Evolutionary conservation across 2,329 filamentous ascomycete species (phyloP).

Genomic region (Fusarium austroafricanum): DNA sequence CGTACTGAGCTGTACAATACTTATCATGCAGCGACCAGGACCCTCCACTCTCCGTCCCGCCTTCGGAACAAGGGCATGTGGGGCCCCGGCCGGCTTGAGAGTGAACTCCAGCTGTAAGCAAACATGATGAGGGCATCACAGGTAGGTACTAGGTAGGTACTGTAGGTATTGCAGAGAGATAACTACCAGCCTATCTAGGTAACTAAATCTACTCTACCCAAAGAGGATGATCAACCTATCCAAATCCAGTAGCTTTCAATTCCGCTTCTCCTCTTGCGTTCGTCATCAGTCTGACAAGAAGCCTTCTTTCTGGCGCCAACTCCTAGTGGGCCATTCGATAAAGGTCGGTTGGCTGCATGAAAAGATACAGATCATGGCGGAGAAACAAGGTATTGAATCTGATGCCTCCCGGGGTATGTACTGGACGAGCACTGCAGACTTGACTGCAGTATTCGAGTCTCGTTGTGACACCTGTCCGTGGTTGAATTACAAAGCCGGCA

Average conservation of each 20-base stretch:
- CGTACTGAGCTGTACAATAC: constrained; percentile 21
- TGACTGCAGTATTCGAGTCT: constrained; percentile 4
- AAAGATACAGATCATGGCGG: constrained; percentile 1
- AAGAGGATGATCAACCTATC: too few relatives aligned
- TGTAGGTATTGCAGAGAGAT: too few relatives aligned
- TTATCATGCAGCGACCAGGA: not conserved
- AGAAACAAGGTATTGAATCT: constrained; percentile 1
- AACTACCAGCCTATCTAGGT: too few relatives aligned
- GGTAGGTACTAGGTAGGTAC: too few relatives aligned
- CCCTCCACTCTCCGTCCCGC: constrained; percentile 14
- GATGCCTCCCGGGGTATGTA: not conserved
- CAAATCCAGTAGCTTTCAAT: not conserved
- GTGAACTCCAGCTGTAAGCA: constrained; percentile 22
- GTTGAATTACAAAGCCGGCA: not conserved
- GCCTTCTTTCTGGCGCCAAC: not conserved
- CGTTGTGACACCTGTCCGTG: constrained; percentile 9
- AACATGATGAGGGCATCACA: not conserved
- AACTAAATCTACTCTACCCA: too few relatives aligned
- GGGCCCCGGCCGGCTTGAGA: constrained; percentile 20
- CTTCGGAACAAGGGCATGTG: constrained; percentile 26
- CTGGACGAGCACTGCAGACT: not conserved
- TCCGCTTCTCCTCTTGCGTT: not conserved
- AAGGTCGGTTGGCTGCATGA: constrained; percentile 28
- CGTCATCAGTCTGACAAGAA: constrained; percentile 14
- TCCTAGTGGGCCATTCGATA: not conserved